Percentiles rank a stretch among this genome's conserved stretches.
phyloP scores from a whole-genome alignment of 2,329 filamentous ascomycete genomes.

The Botryosphaeria dothidea region DNA sequence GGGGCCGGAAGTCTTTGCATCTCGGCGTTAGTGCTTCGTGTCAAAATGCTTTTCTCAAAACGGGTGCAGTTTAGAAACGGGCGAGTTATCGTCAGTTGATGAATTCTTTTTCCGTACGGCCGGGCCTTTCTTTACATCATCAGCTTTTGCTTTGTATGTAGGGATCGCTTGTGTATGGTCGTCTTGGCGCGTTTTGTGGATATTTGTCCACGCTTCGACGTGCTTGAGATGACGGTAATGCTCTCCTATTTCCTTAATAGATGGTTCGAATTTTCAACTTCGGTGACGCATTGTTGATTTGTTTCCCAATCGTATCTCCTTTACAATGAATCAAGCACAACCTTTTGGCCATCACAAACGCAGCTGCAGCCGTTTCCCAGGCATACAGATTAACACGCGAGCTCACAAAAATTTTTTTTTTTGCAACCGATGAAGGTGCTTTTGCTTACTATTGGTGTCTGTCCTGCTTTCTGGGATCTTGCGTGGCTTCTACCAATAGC shows the following conservation, averaged over 20 bases:
- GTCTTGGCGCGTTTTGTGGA: constrained; percentile 35
- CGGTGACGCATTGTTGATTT: no score
- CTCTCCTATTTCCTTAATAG: constrained; percentile 38
- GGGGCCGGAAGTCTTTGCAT: constrained; percentile 37
- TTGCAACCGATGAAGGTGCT: no score
- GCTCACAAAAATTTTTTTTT: neutral
- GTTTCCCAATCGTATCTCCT: no score
- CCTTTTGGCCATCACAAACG: no score
- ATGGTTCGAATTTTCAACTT: constrained; percentile 20
- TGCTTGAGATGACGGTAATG: constrained; percentile 41
- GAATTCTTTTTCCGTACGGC: constrained; percentile 26
- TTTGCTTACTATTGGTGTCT: no score
- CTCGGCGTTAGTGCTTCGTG: constrained; percentile 42
- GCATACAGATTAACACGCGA: no score
- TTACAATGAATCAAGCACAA: no score
- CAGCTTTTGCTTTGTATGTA: constrained; percentile 30
- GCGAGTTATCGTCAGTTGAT: constrained; percentile 18
- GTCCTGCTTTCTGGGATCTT: no score
- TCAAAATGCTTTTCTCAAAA: constrained; percentile 41
- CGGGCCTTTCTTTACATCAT: constrained; percentile 37
- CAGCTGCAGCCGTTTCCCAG: no score
- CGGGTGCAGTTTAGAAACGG: constrained; percentile 38
- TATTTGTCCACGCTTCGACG: constrained; percentile 32
- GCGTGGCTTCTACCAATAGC: no score
- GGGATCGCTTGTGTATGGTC: constrained; percentile 33